Percentiles rank a stretch among this genome's conserved stretches.
phyloP scores from a whole-genome alignment of 2,329 filamentous ascomycete species.

The Microsporum canis region DNA sequence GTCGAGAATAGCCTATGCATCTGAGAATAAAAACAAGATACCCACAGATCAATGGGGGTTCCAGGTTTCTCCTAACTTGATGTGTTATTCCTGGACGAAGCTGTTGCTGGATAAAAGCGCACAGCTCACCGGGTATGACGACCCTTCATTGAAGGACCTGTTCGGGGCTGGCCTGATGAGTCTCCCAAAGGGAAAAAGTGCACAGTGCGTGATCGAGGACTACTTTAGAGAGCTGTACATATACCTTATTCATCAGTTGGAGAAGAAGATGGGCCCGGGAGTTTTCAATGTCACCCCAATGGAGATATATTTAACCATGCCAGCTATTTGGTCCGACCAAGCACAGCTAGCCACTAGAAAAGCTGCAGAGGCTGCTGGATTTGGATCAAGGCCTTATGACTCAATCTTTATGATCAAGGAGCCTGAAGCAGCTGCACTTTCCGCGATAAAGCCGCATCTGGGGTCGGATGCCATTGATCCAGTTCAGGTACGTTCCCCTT shows the following conservation, averaged over 20 bases:
- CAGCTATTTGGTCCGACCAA: slow-evolving; percentile 15
- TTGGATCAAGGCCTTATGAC: slow-evolving; percentile 14
- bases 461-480: slow-evolving; percentile 8
- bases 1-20: slow-evolving; percentile 20
- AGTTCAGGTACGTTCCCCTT: slow-evolving; percentile 1
- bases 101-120: slow-evolving; percentile 19
- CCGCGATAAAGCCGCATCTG: slow-evolving; percentile 7
- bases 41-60: slow-evolving; percentile 18
- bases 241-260: slow-evolving; percentile 14
- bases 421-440: slow-evolving; percentile 14
- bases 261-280: slow-evolving; percentile 13
- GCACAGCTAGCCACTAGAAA: slow-evolving; percentile 14
- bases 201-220: slow-evolving; percentile 18
- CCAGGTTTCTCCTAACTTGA: slow-evolving; percentile 17
- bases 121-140: slow-evolving; percentile 16
- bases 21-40: slow-evolving; percentile 14
- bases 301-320: slow-evolving; percentile 16
- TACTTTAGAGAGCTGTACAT: slow-evolving; percentile 18
- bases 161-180: slow-evolving; percentile 4
- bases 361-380: slow-evolving; percentile 15
- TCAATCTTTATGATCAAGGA: slow-evolving; percentile 15
- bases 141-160: slow-evolving; percentile 8
- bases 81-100: slow-evolving; percentile 23
- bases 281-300: slow-evolving; percentile 13
- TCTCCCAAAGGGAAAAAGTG: slow-evolving; percentile 12